Evolutionary conservation across 306 rosid species (phyloP), one percentile per base, ranked within the genome.

Genomic region (Fagus sylvatica): DNA sequence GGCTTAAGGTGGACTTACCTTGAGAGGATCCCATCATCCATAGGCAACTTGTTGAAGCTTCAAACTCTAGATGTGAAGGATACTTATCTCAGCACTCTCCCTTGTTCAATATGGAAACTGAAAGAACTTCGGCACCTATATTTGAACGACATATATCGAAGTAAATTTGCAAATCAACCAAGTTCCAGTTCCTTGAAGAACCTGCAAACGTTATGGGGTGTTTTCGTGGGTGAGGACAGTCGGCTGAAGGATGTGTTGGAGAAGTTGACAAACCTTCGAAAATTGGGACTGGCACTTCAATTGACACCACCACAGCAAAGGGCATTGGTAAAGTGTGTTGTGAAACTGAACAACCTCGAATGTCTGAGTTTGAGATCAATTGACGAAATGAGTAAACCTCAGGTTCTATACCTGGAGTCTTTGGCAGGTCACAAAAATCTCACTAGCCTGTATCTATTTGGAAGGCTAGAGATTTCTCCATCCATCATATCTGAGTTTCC

Each of bases 1-100:
- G 80, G 84, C 3, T 34, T 75, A 12, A 75, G 84, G 46, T 30
- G 76, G 76, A 80, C 84, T 17, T 22, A 33, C 28, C 72, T 80
- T 0, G 48, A 3, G 37, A 36, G 11, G 1, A 53, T 80, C 33
- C 80, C 84, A 51, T 8, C 22, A n/a, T 68, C 73, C 0, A 51
- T 80, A 19, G 73, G 76, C 33, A 16, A 51, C 11, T 46, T 80
- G 70, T 10, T 17, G 71, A 30, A 67, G 5, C 79, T 74, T n/a
- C 34, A 42, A 9, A 74, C 79, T 3, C 65, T 74, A 2, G 83
- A 80, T 46, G 30, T 80, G 79, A 80, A 80, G 64, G 71, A 56
- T 34, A 69, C 80, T 22, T 0, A 10, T 49, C 6, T 75, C 0
- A 7, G 3, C 1, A 39, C 37, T 11, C 76, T 81, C 3, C 68